These are phyloP conservation scores for Solanum etuberosum DNA, from an alignment of 257 asterid genomes.

Conservation along the genomic window DNA sequence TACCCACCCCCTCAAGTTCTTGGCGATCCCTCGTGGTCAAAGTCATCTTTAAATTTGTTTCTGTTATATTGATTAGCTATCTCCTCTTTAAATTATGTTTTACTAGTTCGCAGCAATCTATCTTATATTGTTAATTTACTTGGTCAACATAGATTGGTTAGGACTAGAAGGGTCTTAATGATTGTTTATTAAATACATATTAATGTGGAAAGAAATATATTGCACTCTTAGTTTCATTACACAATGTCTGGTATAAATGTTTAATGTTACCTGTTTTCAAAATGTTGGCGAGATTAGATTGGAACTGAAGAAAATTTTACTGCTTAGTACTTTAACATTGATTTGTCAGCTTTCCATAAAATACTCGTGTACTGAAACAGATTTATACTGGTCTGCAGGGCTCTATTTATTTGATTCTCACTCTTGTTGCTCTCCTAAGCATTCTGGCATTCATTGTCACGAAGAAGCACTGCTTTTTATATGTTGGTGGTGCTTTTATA, in stretches of 20 bases:
- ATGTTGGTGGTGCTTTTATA: constrained; percentile 44
- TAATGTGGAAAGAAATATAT: not conserved
- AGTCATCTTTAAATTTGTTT: not conserved
- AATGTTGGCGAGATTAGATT: not conserved
- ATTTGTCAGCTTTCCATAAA: not conserved
- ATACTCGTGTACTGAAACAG: not conserved
- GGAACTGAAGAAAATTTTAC: not conserved
- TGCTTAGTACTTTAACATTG: not conserved
- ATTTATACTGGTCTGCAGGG: constrained; percentile 51
- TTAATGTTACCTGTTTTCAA: not conserved
- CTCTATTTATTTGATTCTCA: constrained; percentile 34
- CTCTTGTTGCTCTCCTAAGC: constrained; percentile 34
- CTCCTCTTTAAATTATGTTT: not conserved
- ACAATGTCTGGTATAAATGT: not conserved
- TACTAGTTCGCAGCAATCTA: not conserved
- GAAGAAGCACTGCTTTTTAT: constrained; percentile 40
- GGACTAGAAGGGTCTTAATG: not conserved
- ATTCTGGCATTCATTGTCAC: constrained; percentile 51
- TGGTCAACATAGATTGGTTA: not conserved
- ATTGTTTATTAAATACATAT: not conserved
- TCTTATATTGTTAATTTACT: not conserved
- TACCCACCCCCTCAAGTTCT: not conserved
- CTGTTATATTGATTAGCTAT: not conserved
- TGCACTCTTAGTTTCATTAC: not conserved
- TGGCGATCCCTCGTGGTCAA: not conserved